Evolutionary conservation across 345 rosid genomes (phyloP).

Genomic region (Aquilaria yunnanensis): DNA sequence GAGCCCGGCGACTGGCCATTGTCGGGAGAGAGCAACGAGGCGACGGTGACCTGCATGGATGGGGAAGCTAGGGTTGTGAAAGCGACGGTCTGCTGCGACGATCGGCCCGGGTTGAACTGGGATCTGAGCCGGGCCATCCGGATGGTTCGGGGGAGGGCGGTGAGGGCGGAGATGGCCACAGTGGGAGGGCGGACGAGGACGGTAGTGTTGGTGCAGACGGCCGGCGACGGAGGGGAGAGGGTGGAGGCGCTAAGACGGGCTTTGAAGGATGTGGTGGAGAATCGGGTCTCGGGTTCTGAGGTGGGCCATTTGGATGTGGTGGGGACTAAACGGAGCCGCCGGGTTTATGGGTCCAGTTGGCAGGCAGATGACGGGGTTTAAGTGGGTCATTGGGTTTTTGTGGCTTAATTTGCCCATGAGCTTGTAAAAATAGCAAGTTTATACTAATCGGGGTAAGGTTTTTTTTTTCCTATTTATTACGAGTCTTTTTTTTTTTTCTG

Average conservation of each 20-base stretch:
- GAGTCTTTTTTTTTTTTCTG: no score
- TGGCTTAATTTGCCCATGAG: no score
- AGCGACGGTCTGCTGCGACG: slow-evolving; percentile 47
- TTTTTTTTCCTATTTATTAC: no score
- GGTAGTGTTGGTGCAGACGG: slow-evolving; percentile 34
- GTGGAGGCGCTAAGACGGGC: slow-evolving; percentile 26
- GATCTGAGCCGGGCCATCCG: slow-evolving; percentile 31
- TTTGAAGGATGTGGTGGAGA: slow-evolving; percentile 34
- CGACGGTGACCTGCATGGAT: slow-evolving; percentile 19
- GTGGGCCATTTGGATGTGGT: slow-evolving; percentile 12
- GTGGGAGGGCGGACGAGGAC: slow-evolving; percentile 44
- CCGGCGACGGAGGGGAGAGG: slow-evolving; percentile 23
- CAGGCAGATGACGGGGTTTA: neutral
- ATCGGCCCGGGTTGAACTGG: slow-evolving; percentile 41
- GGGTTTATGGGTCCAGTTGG: slow-evolving; percentile 9
- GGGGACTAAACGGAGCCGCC: slow-evolving; percentile 21
- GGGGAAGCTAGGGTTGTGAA: slow-evolving; percentile 18
- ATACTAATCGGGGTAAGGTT: no score
- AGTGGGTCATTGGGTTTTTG: neutral
- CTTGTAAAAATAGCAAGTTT: no score
- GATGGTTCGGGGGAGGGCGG: slow-evolving; percentile 30
- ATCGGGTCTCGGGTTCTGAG: slow-evolving; percentile 24
- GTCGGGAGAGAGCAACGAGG: slow-evolving; percentile 43
- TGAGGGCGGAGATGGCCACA: slow-evolving; percentile 51
- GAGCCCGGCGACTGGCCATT: slow-evolving; percentile 21